Percentiles rank a stretch among this genome's conserved stretches.
These are phyloP conservation scores for Plasmodium blacklocki DNA, from an alignment of 169 alveolate genomes.

Conservation along the genomic window DNA sequence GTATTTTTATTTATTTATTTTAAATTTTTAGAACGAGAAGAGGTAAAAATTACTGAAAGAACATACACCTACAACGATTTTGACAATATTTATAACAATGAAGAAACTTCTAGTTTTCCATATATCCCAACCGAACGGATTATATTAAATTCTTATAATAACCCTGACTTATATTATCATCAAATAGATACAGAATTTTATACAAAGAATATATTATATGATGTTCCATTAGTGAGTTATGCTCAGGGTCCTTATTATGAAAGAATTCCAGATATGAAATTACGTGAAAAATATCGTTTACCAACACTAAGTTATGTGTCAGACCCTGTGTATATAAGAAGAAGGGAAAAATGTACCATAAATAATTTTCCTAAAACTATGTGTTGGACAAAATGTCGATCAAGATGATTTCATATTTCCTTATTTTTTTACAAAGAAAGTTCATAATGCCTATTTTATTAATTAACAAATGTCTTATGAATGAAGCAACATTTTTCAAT, in stretches of 20 bases:
- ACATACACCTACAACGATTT: constrained; percentile 68
- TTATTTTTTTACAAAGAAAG: not conserved
- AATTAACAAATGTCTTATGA: not conserved
- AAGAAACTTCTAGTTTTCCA: constrained; percentile 16
- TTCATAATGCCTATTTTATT: not conserved
- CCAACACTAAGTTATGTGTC: constrained; percentile 70
- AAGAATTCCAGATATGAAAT: constrained; percentile 17
- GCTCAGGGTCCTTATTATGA: constrained; percentile 71
- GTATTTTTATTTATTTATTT: not conserved
- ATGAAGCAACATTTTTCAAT: not conserved
- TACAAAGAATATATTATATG: constrained; percentile 53
- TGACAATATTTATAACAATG: constrained; percentile 13
- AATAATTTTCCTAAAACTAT: constrained; percentile 6
- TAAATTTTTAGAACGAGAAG: constrained; percentile 15
- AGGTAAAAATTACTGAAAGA: constrained; percentile 49
- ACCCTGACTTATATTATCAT: constrained; percentile 55
- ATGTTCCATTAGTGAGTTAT: constrained; percentile 71
- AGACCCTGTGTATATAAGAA: constrained; percentile 68
- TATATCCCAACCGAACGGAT: constrained; percentile 64
- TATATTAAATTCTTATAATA: constrained; percentile 25
- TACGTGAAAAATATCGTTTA: constrained; percentile 27
- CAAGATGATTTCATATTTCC: constrained; percentile 21
- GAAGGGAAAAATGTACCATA: constrained; percentile 48
- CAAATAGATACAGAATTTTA: constrained; percentile 75
- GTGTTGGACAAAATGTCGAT: constrained; percentile 16